Conservation (phyloP, 306 rosid genomes). For the Vachellia collinsii region DNA sequence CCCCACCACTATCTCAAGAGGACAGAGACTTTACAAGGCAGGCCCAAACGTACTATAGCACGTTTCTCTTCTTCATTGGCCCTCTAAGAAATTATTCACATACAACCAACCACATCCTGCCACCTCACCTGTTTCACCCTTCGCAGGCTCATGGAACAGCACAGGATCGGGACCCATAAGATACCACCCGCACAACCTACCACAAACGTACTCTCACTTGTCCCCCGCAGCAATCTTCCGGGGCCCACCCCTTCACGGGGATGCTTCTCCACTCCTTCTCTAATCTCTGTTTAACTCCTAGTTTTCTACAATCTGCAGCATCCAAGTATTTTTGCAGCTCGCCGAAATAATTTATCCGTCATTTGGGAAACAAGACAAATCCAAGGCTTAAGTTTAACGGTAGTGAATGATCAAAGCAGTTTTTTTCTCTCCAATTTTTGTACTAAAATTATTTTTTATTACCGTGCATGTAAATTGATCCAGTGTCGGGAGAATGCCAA, state of each 20-base stretch:
- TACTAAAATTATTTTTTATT: background rate
- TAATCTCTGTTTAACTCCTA: background rate
- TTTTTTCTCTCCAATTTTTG: background rate
- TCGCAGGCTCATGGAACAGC: background rate
- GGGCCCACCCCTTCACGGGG: conserved; percentile 23
- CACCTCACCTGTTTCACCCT: background rate
- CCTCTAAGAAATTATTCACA: background rate
- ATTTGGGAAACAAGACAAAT: background rate
- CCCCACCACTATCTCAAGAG: conserved; percentile 22
- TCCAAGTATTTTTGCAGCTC: background rate
- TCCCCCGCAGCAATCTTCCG: background rate
- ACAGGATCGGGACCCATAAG: background rate
- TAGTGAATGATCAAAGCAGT: background rate
- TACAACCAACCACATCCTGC: background rate
- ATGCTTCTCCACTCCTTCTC: background rate
- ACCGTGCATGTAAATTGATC: background rate
- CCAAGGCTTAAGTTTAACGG: background rate
- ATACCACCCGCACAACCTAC: background rate
- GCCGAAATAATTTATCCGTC: background rate
- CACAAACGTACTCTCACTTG: conserved; percentile 9
- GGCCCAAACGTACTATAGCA: background rate
- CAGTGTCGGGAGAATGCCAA: background rate
- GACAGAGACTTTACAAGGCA: background rate
- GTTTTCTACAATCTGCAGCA: background rate
- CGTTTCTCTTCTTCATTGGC: conserved; percentile 34